Percentiles rank a stretch among this genome's conserved stretches.
phyloP scores from a whole-genome alignment of 495 filamentous ascomycete genomes.

The Daldinia childiae region DNA sequence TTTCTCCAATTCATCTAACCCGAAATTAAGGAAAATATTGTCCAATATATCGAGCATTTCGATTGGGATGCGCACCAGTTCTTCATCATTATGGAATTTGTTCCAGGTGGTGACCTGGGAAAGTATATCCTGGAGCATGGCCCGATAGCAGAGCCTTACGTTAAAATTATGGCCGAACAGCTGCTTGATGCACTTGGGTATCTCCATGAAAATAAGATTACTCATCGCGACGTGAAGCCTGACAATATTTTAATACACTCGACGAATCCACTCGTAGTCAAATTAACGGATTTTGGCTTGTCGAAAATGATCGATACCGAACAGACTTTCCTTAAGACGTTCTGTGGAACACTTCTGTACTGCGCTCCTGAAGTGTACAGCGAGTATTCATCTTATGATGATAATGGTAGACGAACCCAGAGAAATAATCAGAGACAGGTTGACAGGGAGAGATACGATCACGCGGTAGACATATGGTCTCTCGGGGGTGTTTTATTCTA shows the following conservation, averaged over 20 bases:
- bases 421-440: conserved; percentile 48
- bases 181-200: conserved; percentile 86
- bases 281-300: conserved; percentile 94
- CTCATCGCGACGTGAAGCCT: conserved; percentile 96
- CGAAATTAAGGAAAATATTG: conserved; percentile 82
- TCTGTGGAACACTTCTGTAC: conserved; percentile 94
- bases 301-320: conserved; percentile 90
- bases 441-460: conserved; percentile 72
- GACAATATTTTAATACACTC: conserved; percentile 91
- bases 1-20: conserved; percentile 34
- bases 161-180: conserved; percentile 75
- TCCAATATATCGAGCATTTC: conserved; percentile 85
- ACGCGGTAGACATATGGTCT: conserved; percentile 95
- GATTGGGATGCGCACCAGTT: conserved; percentile 81
- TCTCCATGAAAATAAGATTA: conserved; percentile 84
- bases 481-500: conserved; percentile 90
- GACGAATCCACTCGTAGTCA: conserved; percentile 77
- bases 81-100: conserved; percentile 93
- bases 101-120: conserved; percentile 86
- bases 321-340: conserved; percentile 92
- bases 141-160: conserved; percentile 72
- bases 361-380: conserved; percentile 97
- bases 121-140: conserved; percentile 68
- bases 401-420: conserved; percentile 53
- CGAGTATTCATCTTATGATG: conserved; percentile 72